phyloP scores from a whole-genome alignment of 2,329 filamentous ascomycete genomes.

The Alternaria gaisen region DNA sequence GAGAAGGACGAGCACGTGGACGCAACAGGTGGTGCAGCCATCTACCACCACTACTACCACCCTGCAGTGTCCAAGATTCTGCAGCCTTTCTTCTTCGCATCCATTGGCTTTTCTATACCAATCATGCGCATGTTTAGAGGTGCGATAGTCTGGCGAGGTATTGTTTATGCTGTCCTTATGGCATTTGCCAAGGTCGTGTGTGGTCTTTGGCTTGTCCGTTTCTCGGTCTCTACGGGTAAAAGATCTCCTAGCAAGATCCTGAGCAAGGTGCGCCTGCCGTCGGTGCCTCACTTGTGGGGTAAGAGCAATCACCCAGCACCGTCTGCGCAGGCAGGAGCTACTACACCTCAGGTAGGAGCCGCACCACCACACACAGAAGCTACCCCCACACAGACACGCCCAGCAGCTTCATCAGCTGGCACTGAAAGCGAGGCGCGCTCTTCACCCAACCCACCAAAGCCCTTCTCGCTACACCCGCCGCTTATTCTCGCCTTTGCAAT shows the following conservation, averaged over 20 bases:
- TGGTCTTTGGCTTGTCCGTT: constrained; percentile 53
- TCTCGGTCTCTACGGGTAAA: constrained; percentile 33
- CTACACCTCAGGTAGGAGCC: neutral
- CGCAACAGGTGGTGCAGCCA: constrained; percentile 30
- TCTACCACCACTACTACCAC: constrained; percentile 60
- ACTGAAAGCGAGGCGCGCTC: constrained; percentile 19
- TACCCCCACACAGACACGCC: neutral
- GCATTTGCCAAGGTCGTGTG: constrained; percentile 57
- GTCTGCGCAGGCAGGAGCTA: neutral
- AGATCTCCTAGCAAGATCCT: constrained; percentile 12
- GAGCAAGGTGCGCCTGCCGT: constrained; percentile 28
- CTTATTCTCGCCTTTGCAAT: constrained; percentile 73
- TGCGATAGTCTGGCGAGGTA: constrained; percentile 72
- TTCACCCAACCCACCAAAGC: constrained; percentile 52
- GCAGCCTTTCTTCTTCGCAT: constrained; percentile 77
- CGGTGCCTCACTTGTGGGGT: constrained; percentile 37
- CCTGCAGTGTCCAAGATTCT: constrained; percentile 63
- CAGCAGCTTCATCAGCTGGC: constrained; percentile 3
- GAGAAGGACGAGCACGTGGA: neutral
- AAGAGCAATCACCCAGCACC: constrained; percentile 19
- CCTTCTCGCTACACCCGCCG: constrained; percentile 72
- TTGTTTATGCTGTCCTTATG: constrained; percentile 79
- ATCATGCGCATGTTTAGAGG: constrained; percentile 73
- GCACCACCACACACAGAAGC: neutral
- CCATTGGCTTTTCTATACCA: constrained; percentile 80